Evolutionary conservation across 805 yeast genomes (phyloP), one percentile per base, ranked within the genome.

Genomic region (Wickerhamiella qilinensis): DNA sequence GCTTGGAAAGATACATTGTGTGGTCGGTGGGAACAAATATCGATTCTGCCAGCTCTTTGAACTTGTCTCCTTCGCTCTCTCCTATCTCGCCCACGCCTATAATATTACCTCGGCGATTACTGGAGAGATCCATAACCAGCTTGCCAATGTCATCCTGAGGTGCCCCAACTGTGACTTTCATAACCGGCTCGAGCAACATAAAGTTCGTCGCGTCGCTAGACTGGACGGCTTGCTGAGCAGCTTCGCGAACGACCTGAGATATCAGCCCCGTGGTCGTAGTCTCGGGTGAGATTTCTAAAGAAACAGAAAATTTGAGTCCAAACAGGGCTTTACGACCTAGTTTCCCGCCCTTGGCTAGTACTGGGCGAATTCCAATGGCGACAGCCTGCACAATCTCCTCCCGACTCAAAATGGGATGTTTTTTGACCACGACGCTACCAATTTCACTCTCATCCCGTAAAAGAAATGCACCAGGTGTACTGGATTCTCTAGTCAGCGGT

Each of bases 41-140:
- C 11, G 61, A 54, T 29, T 74, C 75, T 1, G 85, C 75, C 44
- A 55, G 35, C 17, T 53, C 49, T 14, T 45, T 35, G 42, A 33
- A 57, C 17, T 39, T 30, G 15, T 40, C 46, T 4, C 36, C 42
- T n/a, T 39, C 40, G 7, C 33, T 25, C 7, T 36, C 32, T 8
- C 49, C 52, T 32, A 75, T 79, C 38, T 82, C 94, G 27, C 77
- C 83, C 31, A 91, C 73, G 2, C 81, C 71, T 3, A 65, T 52
- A 32, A 91, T 82, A 1, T 62, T 65, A 1, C 94, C 96, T 33
- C 77, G 75, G 43, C 97, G 68, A 12, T 77, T 68, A 22, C 82
- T 74, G 32, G 83, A 75, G 38, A 91, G 59, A 53, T 91, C 98
- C 48, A 83, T 93, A 30, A 83, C 69, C 1, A 91, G 91, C 27